These are phyloP conservation scores for Fusarium napiforme DNA, from an alignment of 2,329 filamentous ascomycete species.

Conservation along the genomic window DNA sequence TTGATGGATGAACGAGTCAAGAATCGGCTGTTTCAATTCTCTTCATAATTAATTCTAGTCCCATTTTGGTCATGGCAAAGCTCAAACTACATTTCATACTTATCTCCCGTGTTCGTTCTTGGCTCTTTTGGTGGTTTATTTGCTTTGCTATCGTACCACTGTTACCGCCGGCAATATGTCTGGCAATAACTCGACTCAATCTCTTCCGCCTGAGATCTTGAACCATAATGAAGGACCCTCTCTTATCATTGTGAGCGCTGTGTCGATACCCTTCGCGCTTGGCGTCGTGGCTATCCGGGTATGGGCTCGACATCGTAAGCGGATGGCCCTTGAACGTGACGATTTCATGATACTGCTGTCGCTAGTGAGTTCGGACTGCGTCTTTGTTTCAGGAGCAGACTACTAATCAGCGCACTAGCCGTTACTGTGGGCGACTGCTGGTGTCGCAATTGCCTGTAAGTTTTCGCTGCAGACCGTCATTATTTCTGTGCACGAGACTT, in stretches of 20 bases:
- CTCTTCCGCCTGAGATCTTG: not conserved
- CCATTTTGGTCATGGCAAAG: not conserved
- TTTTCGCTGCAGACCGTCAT: accelerated
- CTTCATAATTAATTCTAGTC: not conserved
- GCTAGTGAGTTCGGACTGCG: too few species aligned
- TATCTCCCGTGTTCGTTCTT: not conserved
- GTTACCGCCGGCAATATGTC: not conserved
- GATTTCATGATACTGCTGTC: not conserved
- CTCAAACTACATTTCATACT: not conserved
- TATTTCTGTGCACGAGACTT: not conserved
- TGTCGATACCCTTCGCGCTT: not conserved
- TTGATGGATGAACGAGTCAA: not conserved
- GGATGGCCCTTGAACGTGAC: not conserved
- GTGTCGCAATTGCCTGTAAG: not conserved
- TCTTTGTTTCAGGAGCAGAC: accelerated
- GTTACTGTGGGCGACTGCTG: not conserved
- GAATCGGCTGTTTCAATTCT: not conserved
- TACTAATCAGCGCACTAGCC: not conserved
- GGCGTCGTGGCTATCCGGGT: not conserved
- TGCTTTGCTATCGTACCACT: accelerated
- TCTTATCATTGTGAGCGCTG: not conserved
- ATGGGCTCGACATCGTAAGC: not conserved
- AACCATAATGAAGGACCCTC: not conserved
- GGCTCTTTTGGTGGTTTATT: accelerated
- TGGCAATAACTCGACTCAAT: not conserved